phyloP scores from a whole-genome alignment of 1,284 basidiomycete species.

The Hymenochaete sp. region DNA sequence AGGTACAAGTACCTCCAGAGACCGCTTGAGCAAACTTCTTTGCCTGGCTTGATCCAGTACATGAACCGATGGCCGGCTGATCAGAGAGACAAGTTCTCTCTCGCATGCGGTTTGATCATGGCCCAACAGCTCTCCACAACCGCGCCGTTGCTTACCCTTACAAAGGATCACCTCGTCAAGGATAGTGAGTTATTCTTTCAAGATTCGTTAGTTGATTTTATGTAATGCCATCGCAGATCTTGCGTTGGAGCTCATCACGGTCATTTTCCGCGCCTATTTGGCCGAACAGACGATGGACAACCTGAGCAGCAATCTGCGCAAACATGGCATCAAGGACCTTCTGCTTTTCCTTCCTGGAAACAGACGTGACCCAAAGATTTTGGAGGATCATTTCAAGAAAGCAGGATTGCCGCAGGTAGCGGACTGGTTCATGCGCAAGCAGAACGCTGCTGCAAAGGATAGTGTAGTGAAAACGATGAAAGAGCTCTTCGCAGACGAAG shows the following conservation, averaged over 20 bases:
- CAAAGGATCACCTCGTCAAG: constrained; percentile 92
- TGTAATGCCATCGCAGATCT: constrained; percentile 41
- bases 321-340: constrained; percentile 80
- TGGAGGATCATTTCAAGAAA: constrained; percentile 83
- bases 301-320: constrained; percentile 68
- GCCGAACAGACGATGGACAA: constrained; percentile 80
- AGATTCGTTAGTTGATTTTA: background rate
- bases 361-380: constrained; percentile 61
- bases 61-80: constrained; percentile 72
- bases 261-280: constrained; percentile 77
- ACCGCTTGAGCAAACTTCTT: constrained; percentile 80
- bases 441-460: constrained; percentile 67
- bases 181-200: constrained; percentile 49
- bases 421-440: constrained; percentile 89
- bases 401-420: constrained; percentile 70
- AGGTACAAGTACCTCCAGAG: constrained; percentile 98
- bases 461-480: constrained; percentile 55
- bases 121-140: constrained; percentile 74
- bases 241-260: constrained; percentile 68
- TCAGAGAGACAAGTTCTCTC: constrained; percentile 76
- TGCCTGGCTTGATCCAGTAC: constrained; percentile 84
- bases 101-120: constrained; percentile 74
- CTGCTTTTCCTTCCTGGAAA: constrained; percentile 80
- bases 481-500: constrained; percentile 40
- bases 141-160: constrained; percentile 70